Evolutionary conservation across 306 rosid genomes (phyloP).

Genomic region (Sphenostylis stenocarpa): DNA sequence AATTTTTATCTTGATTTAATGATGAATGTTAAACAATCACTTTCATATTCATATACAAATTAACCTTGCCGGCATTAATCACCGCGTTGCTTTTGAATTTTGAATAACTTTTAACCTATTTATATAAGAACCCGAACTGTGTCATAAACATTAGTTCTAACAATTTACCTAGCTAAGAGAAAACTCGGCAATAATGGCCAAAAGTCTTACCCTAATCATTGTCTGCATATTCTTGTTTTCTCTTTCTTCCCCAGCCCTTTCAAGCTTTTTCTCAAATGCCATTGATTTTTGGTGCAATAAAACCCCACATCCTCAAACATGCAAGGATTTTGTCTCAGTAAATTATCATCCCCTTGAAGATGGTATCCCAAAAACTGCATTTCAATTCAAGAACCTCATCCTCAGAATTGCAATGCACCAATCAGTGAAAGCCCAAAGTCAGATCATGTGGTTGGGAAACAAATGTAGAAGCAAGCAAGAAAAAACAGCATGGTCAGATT

Average conservation of each 20-base stretch:
- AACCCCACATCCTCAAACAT: slow-evolving; percentile 59
- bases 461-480: slow-evolving; percentile 45
- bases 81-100: background rate
- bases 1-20: background rate
- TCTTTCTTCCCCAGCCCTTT: slow-evolving; percentile 10
- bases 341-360: background rate
- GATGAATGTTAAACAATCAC: background rate
- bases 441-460: slow-evolving; percentile 40
- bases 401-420: slow-evolving; percentile 37
- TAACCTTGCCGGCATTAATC: slow-evolving; percentile 21
- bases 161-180: background rate
- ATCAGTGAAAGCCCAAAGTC: slow-evolving; percentile 40
- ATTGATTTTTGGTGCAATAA: slow-evolving; percentile 51
- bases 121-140: background rate
- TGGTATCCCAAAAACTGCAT: slow-evolving; percentile 23
- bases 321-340: slow-evolving; percentile 33
- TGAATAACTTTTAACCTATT: background rate
- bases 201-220: background rate
- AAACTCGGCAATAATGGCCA: slow-evolving; percentile 33
- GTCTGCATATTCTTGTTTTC: slow-evolving; percentile 33
- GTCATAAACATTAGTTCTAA: background rate
- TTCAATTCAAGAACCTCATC: slow-evolving; percentile 44
- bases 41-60: background rate
- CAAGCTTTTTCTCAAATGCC: slow-evolving; percentile 16
- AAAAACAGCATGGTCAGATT: slow-evolving; percentile 54